Conservation (phyloP, 345 rosid species). For the Camelina hispida region DNA sequence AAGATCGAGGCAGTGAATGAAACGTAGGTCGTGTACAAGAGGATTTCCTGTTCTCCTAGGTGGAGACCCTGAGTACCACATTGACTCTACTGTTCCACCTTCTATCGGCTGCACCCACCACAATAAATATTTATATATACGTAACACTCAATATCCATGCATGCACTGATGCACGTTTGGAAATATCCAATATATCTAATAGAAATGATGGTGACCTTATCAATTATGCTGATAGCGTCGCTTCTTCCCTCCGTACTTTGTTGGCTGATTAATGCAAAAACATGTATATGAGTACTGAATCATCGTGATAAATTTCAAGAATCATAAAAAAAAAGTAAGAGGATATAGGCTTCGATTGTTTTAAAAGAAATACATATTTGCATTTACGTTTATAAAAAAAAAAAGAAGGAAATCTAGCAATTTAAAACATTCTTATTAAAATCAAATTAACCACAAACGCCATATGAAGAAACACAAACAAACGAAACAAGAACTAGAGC, state of each 20-base stretch:
- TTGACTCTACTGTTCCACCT: slow-evolving; percentile 44
- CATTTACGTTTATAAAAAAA: background rate
- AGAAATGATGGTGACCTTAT: slow-evolving; percentile 49
- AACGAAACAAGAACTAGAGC: background rate
- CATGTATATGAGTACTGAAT: background rate
- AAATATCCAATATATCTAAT: background rate
- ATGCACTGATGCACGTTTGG: slow-evolving; percentile 10
- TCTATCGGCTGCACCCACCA: slow-evolving; percentile 44
- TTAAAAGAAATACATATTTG: slow-evolving; percentile 21
- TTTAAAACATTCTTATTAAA: background rate
- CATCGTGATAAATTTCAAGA: slow-evolving; percentile 8
- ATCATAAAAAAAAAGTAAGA: background rate
- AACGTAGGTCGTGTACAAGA: slow-evolving; percentile 66
- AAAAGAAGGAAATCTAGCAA: too few species aligned
- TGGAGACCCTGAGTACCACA: slow-evolving; percentile 70
- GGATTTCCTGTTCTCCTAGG: slow-evolving; percentile 82
- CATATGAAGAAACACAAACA: background rate
- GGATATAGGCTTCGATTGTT: background rate
- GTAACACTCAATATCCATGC: slow-evolving; percentile 8
- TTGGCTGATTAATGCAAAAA: slow-evolving; percentile 51
- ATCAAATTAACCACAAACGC: background rate
- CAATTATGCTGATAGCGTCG: slow-evolving; percentile 51
- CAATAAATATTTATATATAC: background rate
- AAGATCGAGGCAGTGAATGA: slow-evolving; percentile 70
- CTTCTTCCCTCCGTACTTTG: slow-evolving; percentile 49